Conservation (phyloP, 805 yeast species). For the Wickerhamiella allomyrinae region DNA sequence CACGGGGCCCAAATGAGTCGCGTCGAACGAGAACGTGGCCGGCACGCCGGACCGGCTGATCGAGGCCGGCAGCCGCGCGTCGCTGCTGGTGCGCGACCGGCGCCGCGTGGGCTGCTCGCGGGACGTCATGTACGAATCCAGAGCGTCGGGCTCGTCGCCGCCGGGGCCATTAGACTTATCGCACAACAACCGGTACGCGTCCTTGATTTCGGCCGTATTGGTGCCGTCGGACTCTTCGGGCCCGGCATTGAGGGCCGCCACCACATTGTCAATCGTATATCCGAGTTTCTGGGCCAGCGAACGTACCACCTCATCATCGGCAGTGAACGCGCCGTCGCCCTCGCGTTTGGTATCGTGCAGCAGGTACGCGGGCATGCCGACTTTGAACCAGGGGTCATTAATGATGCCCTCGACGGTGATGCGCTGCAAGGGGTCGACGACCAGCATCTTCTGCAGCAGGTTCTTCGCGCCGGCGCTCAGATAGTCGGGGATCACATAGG, state of each 20-base stretch:
- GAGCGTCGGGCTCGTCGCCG: conserved; percentile 24
- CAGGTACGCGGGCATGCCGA: conserved; percentile 65
- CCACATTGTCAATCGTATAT: conserved; percentile 68
- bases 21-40: conserved; percentile 28
- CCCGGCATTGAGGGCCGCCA: conserved; percentile 42
- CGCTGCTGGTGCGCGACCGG: conserved; percentile 4
- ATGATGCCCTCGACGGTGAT: conserved; percentile 84
- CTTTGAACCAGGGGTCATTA: conserved; percentile 88
- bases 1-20: conserved; percentile 24
- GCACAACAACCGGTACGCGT: conserved; percentile 69
- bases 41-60: conserved; percentile 18
- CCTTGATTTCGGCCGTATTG: conserved; percentile 58
- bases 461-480: conserved; percentile 74
- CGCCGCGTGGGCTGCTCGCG: conserved; percentile 6
- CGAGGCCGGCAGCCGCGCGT: neutral
- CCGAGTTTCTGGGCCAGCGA: conserved; percentile 79
- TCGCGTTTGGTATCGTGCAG: conserved; percentile 20
- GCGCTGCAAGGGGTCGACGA: conserved; percentile 86
- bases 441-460: conserved; percentile 75
- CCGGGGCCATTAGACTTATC: conserved; percentile 61
- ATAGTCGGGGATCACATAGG: conserved; percentile 78
- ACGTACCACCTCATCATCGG: conserved; percentile 62
- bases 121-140: conserved; percentile 16
- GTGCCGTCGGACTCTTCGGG: conserved; percentile 23
- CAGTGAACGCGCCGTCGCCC: conserved; percentile 13